Percentiles rank a stretch among this genome's conserved stretches.
Conservation (phyloP, 2,329 filamentous ascomycete genomes). For the Pseudonectria foliicola region DNA sequence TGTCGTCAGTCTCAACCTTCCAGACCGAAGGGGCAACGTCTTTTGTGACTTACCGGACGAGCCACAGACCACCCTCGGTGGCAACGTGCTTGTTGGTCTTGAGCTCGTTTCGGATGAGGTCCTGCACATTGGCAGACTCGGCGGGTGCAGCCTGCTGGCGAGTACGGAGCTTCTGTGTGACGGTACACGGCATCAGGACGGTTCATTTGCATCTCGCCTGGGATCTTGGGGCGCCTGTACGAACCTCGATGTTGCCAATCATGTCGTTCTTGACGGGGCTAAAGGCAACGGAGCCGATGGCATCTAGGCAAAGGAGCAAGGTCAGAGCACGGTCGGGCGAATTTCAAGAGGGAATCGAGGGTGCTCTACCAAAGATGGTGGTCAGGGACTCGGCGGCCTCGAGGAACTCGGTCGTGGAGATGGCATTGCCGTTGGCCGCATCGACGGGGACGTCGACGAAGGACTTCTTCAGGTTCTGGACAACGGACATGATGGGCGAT, state of each 20-base stretch:
- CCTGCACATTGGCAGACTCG: conserved; percentile 78
- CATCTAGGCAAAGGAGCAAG: conserved; percentile 35
- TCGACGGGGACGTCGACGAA: conserved; percentile 79
- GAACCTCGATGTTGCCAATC: conserved; percentile 81
- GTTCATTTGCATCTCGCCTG: neutral
- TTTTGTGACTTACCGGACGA: conserved; percentile 60
- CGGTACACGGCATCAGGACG: conserved; percentile 10
- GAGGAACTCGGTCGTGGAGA: conserved; percentile 81
- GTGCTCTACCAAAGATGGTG: conserved; percentile 67
- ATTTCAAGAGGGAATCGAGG: neutral
- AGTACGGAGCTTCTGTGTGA: conserved; percentile 73
- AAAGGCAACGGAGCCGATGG: conserved; percentile 68
- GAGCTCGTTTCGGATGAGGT: conserved; percentile 78
- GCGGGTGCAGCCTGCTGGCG: conserved; percentile 70
- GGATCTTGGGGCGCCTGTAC: conserved; percentile 8
- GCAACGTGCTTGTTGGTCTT: conserved; percentile 84
- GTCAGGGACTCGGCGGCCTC: conserved; percentile 83
- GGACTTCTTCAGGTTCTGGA: conserved; percentile 76
- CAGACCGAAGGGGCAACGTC: neutral
- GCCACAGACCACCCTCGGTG: conserved; percentile 85
- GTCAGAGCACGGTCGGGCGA: conserved; percentile 6
- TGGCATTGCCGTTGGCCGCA: conserved; percentile 64
- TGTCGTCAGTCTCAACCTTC: neutral
- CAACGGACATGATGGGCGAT: conserved; percentile 50
- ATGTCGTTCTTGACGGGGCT: conserved; percentile 88